Percentiles rank a stretch among this genome's conserved stretches.
These are phyloP conservation scores for Sarocladium oryzae DNA, from an alignment of 2,329 filamentous ascomycete genomes.

Conservation along the genomic window DNA sequence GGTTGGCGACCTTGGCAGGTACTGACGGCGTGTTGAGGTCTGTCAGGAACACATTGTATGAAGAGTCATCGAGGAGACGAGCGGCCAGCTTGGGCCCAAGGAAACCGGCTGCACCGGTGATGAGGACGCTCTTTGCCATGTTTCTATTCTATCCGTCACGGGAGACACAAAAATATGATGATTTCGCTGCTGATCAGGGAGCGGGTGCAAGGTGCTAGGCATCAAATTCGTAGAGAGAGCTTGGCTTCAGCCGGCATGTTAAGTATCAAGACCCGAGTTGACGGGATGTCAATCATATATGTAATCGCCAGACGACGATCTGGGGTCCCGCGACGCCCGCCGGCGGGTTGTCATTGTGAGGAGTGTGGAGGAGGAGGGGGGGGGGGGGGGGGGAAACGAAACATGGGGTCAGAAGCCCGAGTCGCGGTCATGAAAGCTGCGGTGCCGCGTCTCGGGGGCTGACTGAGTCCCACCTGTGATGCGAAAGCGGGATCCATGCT, in stretches of 20 bases:
- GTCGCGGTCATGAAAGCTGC: not conserved
- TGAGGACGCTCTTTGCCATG: constrained; percentile 37
- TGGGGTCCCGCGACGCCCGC: not conserved
- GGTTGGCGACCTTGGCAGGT: constrained; percentile 25
- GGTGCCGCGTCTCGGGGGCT: constrained; percentile 1
- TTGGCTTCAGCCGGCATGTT: no score
- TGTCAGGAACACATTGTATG: constrained; percentile 41
- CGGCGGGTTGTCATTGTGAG: no score
- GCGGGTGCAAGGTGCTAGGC: no score
- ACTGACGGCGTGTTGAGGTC: constrained; percentile 47
- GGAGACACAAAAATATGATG: no score
- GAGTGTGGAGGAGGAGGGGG: not conserved
- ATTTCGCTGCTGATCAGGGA: no score
- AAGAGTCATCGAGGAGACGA: constrained; percentile 37
- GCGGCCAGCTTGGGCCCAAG: constrained; percentile 53
- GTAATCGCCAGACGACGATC: not conserved
- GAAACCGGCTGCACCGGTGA: constrained; percentile 56
- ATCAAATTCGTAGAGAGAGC: no score
- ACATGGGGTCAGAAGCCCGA: not conserved
- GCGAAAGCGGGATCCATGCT: not conserved
- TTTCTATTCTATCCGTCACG: not conserved
- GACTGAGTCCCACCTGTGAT: not conserved
- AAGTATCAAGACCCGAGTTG: no score
- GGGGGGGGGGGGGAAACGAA: not conserved
- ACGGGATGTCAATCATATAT: not conserved